Evolutionary conservation across 345 rosid species (phyloP).

Genomic region (Bruguiera parviflora): DNA sequence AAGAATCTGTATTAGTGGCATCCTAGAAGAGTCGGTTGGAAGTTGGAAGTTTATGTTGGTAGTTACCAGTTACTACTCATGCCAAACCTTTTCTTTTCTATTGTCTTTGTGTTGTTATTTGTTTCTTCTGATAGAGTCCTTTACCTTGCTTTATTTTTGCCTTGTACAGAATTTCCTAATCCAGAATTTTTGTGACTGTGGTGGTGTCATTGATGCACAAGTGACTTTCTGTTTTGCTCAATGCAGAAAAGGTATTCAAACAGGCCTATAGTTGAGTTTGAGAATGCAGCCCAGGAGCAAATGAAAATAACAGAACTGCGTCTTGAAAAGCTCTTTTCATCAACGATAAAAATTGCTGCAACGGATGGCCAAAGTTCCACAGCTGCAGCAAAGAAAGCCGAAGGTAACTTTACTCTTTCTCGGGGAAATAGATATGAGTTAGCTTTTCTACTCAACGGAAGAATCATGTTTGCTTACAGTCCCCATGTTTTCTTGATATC

Average conservation of each 20-base stretch:
- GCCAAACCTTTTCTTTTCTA: not conserved
- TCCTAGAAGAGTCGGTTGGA: too few species aligned
- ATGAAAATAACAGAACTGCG: conserved; percentile 87
- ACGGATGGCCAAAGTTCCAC: conserved; percentile 22
- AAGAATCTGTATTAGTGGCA: too few species aligned
- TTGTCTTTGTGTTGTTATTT: not conserved
- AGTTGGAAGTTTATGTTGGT: too few species aligned
- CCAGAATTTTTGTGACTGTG: not conserved
- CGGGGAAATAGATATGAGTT: not conserved
- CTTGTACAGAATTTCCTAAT: not conserved
- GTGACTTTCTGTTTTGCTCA: not conserved
- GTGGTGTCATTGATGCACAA: not conserved
- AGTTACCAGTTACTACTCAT: not conserved
- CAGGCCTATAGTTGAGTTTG: conserved; percentile 75
- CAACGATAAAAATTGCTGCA: conserved; percentile 32
- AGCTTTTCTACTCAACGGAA: not conserved
- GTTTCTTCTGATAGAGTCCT: not conserved
- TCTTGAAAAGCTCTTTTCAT: conserved; percentile 63
- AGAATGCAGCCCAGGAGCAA: conserved; percentile 85
- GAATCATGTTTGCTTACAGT: too few species aligned
- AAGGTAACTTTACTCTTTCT: conserved; percentile 41
- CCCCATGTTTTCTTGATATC: too few species aligned
- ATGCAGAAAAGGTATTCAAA: conserved; percentile 67
- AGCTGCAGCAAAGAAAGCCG: conserved; percentile 37
- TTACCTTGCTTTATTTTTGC: not conserved